These are phyloP conservation scores for Akebia trifoliata DNA, from an alignment of 164 flowering plant genomes.

Conservation along the genomic window DNA sequence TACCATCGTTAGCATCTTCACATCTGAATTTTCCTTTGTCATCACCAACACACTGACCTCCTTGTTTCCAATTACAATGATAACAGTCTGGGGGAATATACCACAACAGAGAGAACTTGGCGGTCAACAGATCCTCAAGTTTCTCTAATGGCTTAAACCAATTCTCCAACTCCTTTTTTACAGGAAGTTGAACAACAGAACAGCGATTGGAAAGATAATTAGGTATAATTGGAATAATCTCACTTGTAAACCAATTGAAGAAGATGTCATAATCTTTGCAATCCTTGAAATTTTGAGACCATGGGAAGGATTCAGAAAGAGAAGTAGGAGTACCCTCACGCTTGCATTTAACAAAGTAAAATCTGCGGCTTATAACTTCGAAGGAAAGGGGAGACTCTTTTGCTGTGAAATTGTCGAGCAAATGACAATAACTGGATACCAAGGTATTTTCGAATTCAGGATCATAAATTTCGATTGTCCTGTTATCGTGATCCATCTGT, in stretches of 20 bases:
- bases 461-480: not conserved
- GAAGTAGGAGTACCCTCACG: not conserved
- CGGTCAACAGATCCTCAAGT: not conserved
- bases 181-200: not conserved
- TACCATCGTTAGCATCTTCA: not conserved
- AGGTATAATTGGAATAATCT: not conserved
- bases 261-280: not conserved
- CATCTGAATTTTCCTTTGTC: not conserved
- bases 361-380: not conserved
- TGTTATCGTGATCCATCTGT: not conserved
- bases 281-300: not conserved
- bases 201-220: not conserved
- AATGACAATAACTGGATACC: not conserved
- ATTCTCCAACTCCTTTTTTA: not conserved
- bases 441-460: not conserved
- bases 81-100: not conserved
- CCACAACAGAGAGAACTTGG: not conserved
- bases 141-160: not conserved
- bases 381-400: not conserved
- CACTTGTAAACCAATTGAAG: not conserved
- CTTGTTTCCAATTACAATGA: not conserved
- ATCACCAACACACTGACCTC: not conserved
- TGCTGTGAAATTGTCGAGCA: not conserved
- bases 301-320: not conserved
- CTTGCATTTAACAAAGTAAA: conserved; percentile 9